Percentiles rank a stretch among this genome's conserved stretches.
Evolutionary conservation across 2,329 filamentous ascomycete genomes (phyloP).

Genomic region (Neofusicoccum ribis): DNA sequence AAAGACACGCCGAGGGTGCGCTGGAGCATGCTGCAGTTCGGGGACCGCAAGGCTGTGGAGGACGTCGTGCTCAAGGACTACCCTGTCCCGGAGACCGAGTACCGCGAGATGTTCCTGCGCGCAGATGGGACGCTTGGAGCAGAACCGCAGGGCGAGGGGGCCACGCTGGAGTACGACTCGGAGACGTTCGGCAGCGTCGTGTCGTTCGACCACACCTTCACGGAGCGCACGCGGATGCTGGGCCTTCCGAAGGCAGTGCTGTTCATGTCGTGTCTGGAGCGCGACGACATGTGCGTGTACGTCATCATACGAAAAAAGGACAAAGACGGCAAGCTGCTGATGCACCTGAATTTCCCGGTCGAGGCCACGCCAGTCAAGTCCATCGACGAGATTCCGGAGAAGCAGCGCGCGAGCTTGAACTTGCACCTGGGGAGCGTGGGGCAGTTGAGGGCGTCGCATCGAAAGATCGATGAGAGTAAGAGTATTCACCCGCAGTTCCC

Average conservation of each 20-base stretch:
- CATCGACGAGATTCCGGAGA: slow-evolving; percentile 60
- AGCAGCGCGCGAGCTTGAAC: slow-evolving; percentile 43
- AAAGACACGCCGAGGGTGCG: slow-evolving; percentile 46
- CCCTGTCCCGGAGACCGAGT: slow-evolving; percentile 25
- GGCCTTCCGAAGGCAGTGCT: slow-evolving; percentile 50
- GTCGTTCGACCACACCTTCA: slow-evolving; percentile 26
- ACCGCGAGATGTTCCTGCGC: slow-evolving; percentile 22
- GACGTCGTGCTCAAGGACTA: slow-evolving; percentile 24
- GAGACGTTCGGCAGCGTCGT: slow-evolving; percentile 24
- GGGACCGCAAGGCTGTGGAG: slow-evolving; percentile 25
- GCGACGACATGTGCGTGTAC: slow-evolving; percentile 49
- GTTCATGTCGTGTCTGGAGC: slow-evolving; percentile 46
- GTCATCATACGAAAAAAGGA: slow-evolving; percentile 48
- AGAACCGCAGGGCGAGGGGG: neutral
- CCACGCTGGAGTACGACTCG: slow-evolving; percentile 24
- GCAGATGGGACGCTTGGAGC: slow-evolving; percentile 18
- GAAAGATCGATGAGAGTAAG: slow-evolving; percentile 31
- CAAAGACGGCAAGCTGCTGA: slow-evolving; percentile 43
- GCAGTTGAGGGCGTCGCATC: slow-evolving; percentile 48
- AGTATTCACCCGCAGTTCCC: slow-evolving; percentile 30
- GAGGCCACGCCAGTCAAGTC: slow-evolving; percentile 34
- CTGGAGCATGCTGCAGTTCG: slow-evolving; percentile 39
- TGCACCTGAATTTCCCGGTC: slow-evolving; percentile 48
- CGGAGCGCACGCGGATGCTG: slow-evolving; percentile 42
- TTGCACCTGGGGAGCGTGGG: slow-evolving; percentile 46